A percentile compares a stretch with the other conserved stretches of the same genome.
These are phyloP conservation scores for Vitellaria paradoxa DNA, from an alignment of 179 eudicot genomes.

Conservation along the genomic window DNA sequence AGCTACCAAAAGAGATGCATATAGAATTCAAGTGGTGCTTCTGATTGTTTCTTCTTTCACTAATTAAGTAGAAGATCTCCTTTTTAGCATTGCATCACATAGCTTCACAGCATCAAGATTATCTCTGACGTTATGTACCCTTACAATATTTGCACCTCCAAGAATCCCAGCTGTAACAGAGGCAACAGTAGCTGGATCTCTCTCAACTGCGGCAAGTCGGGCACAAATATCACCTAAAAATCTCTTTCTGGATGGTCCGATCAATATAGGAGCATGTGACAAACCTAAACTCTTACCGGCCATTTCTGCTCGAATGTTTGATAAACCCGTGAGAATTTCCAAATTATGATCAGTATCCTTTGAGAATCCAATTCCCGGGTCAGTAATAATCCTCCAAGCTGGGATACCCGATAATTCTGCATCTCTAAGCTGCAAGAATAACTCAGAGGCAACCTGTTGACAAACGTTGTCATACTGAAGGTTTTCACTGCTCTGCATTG, in stretches of 20 bases:
- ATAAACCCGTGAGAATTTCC: constrained; percentile 61
- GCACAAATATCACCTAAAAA: constrained; percentile 76
- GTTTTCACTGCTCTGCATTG: too few relatives aligned
- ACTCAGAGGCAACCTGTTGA: constrained; percentile 54
- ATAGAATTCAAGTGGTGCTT: too few relatives aligned
- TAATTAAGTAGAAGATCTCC: constrained; percentile 19
- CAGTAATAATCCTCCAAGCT: constrained; percentile 75
- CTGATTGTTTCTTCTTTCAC: background rate
- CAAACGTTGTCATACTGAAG: constrained; percentile 43
- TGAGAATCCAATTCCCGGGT: constrained; percentile 94
- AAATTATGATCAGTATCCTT: constrained; percentile 74
- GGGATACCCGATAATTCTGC: constrained; percentile 82
- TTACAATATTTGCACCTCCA: constrained; percentile 80
- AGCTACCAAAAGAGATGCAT: too few relatives aligned
- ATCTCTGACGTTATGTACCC: constrained; percentile 79
- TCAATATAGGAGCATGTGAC: constrained; percentile 64
- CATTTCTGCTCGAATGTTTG: constrained; percentile 52
- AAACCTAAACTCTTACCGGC: constrained; percentile 58
- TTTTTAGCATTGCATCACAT: constrained; percentile 67
- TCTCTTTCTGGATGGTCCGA: constrained; percentile 89
- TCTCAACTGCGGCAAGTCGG: constrained; percentile 31
- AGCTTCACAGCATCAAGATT: constrained; percentile 67
- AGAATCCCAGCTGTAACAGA: constrained; percentile 62
- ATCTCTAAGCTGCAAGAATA: constrained; percentile 38
- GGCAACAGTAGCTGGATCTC: constrained; percentile 52